Base-by-base conservation (phyloP, 1,284 basidiomycete genomes). In the Athelia psychrophila region DNA sequence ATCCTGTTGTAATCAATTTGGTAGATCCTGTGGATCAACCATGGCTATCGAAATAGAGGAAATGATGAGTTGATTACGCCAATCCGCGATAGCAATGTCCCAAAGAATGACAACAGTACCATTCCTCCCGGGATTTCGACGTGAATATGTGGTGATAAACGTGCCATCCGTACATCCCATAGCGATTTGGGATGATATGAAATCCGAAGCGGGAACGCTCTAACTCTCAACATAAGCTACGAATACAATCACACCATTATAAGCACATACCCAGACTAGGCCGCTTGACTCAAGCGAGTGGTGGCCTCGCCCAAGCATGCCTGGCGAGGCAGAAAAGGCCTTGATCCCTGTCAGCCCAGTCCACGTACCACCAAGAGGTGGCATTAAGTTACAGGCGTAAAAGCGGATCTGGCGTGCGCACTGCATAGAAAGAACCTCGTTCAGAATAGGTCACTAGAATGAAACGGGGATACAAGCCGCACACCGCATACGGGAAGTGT, bases 281-380 rank as follows among this genome's bases (percentile, higher is more conserved):
- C 93, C 92, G 22, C 79, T 75, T 0, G 86, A 81, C 56, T 91
- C 88, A 56, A 91, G 67, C 36, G 91, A 61, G 9, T 76, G 75
- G 65, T 89, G 88, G 0, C 89, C 90, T 47, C 84, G 75, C 16
- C 88, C 90, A 3, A 92, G 73, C 77, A 87, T 86, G 56, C 75
- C 79, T 1, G 88, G 85, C 3, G 83, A 80, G 1, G 85, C 69
- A 3, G 86, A 83, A 64, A 85, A 90, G 1, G 79, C 78, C 65
- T 91, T 92, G 50, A 91, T 76, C 84, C 53, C 90, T 91, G 57
- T 92, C 92, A 2, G 85, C 86, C 93, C 93, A 96, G 60, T 95
- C 92, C 38, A 95, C 74, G 30, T 81, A 79, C 77, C 81, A 89
- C 57, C 83, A 86, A 15, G 77, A 74, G 0, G 88, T 80, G 51